Evolutionary conservation across 352 stramenopile genomes (phyloP).

Genomic region (Pythium plurisporium): DNA sequence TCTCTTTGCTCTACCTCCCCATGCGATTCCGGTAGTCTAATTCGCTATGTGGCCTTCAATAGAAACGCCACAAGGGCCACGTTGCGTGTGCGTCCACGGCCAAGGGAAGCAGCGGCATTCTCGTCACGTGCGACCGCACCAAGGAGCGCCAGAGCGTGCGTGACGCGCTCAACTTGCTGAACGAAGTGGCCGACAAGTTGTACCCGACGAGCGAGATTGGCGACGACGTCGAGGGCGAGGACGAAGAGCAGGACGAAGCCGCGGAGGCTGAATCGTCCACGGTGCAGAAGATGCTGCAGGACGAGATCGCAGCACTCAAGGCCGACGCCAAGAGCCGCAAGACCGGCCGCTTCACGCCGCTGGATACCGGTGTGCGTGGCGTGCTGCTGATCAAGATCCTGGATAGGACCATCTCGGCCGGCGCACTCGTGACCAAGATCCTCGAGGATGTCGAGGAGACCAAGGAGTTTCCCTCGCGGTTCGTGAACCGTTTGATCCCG

Average conservation of each 20-base stretch:
- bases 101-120: constrained; percentile 52
- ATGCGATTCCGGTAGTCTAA: background rate
- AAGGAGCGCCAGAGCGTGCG: constrained; percentile 71
- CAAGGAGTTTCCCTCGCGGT: constrained; percentile 71
- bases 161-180: constrained; percentile 71
- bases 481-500: constrained; percentile 71
- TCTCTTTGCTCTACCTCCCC: background rate
- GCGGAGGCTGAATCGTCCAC: constrained; percentile 24
- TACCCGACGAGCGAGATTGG: constrained; percentile 33
- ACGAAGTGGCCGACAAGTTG: constrained; percentile 62
- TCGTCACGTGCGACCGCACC: constrained; percentile 74
- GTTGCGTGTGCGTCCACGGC: constrained; percentile 42
- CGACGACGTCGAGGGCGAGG: constrained; percentile 19
- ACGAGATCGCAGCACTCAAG: constrained; percentile 62
- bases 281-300: constrained; percentile 61
- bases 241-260: constrained; percentile 3
- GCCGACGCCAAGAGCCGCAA: constrained; percentile 49
- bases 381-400: constrained; percentile 65
- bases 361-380: constrained; percentile 73
- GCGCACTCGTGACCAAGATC: constrained; percentile 48
- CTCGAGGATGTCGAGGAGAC: constrained; percentile 55
- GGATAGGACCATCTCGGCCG: constrained; percentile 42
- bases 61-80: constrained; percentile 63
- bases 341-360: constrained; percentile 60
- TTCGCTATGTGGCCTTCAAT: background rate